Conservation (phyloP, 1,284 basidiomycete species). For the Apiotrichum mycotoxinovorans region DNA sequence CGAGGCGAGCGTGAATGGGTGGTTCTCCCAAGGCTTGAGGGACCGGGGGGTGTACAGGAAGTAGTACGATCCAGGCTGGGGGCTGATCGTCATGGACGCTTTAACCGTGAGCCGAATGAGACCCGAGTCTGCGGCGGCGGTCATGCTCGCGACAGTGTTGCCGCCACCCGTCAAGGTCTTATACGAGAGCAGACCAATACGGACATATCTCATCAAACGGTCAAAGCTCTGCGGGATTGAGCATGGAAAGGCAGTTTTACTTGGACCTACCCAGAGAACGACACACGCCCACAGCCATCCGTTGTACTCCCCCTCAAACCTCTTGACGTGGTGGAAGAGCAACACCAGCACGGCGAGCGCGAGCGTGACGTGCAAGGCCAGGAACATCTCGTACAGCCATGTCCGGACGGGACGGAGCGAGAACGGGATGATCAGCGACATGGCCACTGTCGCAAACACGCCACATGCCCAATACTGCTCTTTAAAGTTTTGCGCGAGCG, state of each 20-base stretch:
- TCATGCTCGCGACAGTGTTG: neutral
- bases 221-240: constrained; percentile 8
- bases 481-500: too few species aligned
- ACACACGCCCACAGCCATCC: constrained; percentile 25
- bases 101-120: constrained; percentile 25
- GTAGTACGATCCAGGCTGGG: constrained; percentile 29
- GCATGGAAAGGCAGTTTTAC: too few species aligned
- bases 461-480: constrained; percentile 24
- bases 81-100: constrained; percentile 14
- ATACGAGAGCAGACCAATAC: constrained; percentile 21
- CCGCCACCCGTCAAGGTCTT: constrained; percentile 4
- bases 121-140: constrained; percentile 6
- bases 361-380: constrained; percentile 29
- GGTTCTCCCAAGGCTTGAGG: constrained; percentile 30
- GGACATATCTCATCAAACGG: constrained; percentile 7
- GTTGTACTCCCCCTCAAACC: constrained; percentile 24
- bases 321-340: constrained; percentile 27
- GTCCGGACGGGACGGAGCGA: constrained; percentile 25
- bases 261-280: constrained; percentile 29
- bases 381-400: constrained; percentile 29
- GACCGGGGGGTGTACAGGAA: constrained; percentile 26
- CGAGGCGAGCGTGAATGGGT: constrained; percentile 32
- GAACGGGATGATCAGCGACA: constrained; percentile 21
- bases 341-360: constrained; percentile 22
- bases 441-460: constrained; percentile 22